These are phyloP conservation scores for Dorcoceras hygrometricum DNA, from an alignment of 257 asterid species.

Conservation along the genomic window DNA sequence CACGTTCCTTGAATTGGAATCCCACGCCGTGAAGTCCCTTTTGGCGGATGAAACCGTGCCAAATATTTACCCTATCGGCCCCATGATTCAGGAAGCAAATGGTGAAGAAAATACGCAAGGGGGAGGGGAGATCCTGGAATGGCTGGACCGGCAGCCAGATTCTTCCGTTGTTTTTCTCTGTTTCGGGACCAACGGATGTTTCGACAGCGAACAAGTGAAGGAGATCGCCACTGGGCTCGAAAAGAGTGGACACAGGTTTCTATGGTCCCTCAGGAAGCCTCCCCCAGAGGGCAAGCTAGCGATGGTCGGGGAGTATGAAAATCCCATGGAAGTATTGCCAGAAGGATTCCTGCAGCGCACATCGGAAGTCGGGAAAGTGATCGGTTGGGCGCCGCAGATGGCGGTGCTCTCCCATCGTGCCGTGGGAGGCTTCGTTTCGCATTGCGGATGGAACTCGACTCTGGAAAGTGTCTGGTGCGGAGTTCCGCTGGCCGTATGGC, in stretches of 20 bases:
- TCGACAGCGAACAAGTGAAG: constrained; percentile 30
- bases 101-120: neutral
- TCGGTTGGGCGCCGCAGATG: constrained; percentile 45
- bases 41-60: constrained; percentile 21
- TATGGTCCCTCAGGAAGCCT: constrained; percentile 45
- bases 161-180: constrained; percentile 37
- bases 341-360: constrained; percentile 38
- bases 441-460: constrained; percentile 46
- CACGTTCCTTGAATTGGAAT: constrained; percentile 35
- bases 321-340: constrained; percentile 25
- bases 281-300: constrained; percentile 6
- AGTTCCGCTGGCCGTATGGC: constrained; percentile 41
- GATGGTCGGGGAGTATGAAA: constrained; percentile 21
- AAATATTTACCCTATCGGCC: constrained; percentile 38
- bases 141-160: constrained; percentile 36
- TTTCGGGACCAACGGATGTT: constrained; percentile 35
- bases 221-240: constrained; percentile 39
- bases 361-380: constrained; percentile 28
- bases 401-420: constrained; percentile 35
- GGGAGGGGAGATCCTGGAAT: neutral
- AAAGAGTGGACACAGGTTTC: constrained; percentile 26
- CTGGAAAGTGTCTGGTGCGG: constrained; percentile 40
- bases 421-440: constrained; percentile 43
- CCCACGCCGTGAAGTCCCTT: constrained; percentile 23
- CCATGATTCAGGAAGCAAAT: constrained; percentile 19